Conservation (phyloP, 345 rosid species). For the Balakata baccata region DNA sequence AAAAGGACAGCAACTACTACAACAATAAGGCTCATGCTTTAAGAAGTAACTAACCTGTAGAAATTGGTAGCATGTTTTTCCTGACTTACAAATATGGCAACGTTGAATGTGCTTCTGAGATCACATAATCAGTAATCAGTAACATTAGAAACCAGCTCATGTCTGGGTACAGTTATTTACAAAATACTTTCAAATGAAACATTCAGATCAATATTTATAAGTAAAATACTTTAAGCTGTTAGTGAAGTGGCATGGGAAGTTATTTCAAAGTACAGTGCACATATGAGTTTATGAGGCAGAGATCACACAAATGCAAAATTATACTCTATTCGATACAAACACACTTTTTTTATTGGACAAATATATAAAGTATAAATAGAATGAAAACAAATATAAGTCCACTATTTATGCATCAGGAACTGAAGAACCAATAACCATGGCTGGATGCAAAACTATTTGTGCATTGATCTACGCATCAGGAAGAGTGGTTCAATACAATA, state of each 20-base stretch:
- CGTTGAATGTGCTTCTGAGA: constrained; percentile 56
- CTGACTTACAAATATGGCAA: constrained; percentile 56
- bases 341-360: too few relatives aligned
- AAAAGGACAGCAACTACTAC: background rate
- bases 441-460: background rate
- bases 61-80: constrained; percentile 51
- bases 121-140: background rate
- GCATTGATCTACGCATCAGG: too few relatives aligned
- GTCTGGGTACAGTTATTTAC: background rate
- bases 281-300: too few relatives aligned
- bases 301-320: background rate
- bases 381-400: background rate
- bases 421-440: background rate
- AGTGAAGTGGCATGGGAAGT: background rate
- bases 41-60: constrained; percentile 46
- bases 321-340: background rate
- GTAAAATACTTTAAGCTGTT: background rate
- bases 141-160: constrained; percentile 13
- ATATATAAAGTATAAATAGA: too few relatives aligned
- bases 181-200: background rate
- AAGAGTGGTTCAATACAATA: too few relatives aligned
- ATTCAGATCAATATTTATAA: background rate
- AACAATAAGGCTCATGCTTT: background rate
- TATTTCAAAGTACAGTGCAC: too few relatives aligned
- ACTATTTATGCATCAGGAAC: too few relatives aligned